phyloP scores from a whole-genome alignment of 179 eudicot species.

The Silene noctiflora region DNA sequence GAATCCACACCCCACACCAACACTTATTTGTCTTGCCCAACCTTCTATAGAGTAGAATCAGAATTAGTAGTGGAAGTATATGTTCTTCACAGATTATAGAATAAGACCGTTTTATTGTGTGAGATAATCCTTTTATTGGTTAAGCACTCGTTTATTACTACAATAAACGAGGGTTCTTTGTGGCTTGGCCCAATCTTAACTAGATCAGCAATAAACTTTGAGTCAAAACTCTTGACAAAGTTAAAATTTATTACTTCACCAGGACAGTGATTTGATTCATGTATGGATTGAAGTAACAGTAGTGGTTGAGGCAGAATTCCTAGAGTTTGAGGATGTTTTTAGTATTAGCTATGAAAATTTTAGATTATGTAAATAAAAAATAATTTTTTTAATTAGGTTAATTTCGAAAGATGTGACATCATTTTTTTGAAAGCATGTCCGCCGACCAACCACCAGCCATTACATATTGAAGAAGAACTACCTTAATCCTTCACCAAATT shows the following conservation, averaged over 20 bases:
- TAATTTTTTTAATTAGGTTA: neutral
- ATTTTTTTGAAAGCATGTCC: neutral
- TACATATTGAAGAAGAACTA: neutral
- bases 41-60: slow-evolving; percentile 21
- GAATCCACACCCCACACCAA: slow-evolving; percentile 29
- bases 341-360: neutral
- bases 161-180: too few species aligned
- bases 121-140: neutral
- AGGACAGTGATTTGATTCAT: too few species aligned
- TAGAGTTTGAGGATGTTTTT: neutral
- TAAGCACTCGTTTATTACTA: neutral
- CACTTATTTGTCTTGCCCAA: slow-evolving; percentile 20
- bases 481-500: slow-evolving; percentile 2
- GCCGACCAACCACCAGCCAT: neutral
- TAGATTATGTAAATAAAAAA: too few species aligned
- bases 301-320: neutral
- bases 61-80: slow-evolving; percentile 13
- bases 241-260: neutral
- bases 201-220: neutral
- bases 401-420: neutral
- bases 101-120: too few species aligned
- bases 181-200: slow-evolving; percentile 16
- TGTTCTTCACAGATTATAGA: neutral
- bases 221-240: neutral
- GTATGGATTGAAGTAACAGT: too few species aligned